These are phyloP conservation scores for Botrytis cinerea DNA, from an alignment of 2,329 filamentous ascomycete genomes.

Conservation along the genomic window DNA sequence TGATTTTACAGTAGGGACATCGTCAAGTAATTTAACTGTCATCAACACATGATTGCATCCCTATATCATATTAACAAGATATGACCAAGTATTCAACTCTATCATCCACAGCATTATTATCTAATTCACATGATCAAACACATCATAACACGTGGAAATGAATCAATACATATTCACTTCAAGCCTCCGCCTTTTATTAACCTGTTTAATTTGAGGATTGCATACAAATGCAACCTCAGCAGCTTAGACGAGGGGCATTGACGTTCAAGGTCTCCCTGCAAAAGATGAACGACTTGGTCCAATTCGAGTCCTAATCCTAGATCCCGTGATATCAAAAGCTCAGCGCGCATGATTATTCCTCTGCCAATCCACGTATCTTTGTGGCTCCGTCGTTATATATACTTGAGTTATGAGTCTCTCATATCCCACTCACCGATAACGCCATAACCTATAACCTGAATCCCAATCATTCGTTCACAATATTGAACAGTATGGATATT, in stretches of 20 bases:
- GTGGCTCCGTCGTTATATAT: not conserved
- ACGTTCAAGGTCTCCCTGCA: too few species aligned
- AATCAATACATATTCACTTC: not conserved
- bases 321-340: not conserved
- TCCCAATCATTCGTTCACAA: not conserved
- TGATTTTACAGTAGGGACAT: not conserved
- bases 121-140: not conserved
- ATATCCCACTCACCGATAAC: slow-evolving; percentile 10
- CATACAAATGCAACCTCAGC: not conserved
- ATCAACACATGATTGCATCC: not conserved
- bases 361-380: not conserved
- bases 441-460: slow-evolving; percentile 11
- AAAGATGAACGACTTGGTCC: not conserved
- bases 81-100: not conserved
- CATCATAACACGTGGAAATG: not conserved
- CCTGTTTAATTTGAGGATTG: not conserved
- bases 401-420: not conserved
- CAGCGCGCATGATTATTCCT: not conserved
- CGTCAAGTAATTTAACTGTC: not conserved
- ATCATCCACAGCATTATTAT: not conserved
- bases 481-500: not conserved
- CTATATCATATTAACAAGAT: not conserved
- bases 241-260: not conserved
- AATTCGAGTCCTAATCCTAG: not conserved
- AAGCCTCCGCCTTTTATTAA: not conserved